Conservation (phyloP, 2,329 filamentous ascomycete species). For the Beauveria asiatica region DNA sequence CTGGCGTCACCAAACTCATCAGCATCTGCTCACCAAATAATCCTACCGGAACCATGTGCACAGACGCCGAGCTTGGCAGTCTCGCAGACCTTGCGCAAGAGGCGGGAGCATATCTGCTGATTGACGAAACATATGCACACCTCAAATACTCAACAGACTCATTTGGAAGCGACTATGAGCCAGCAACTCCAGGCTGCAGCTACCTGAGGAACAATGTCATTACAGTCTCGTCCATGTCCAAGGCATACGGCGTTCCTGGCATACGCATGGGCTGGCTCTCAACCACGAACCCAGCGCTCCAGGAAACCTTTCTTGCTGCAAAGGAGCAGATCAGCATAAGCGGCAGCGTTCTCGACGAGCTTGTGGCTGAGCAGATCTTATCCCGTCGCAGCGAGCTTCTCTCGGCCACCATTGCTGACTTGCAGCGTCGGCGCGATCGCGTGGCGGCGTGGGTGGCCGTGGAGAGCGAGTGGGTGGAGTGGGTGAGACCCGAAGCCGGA, state of each 20-base stretch:
- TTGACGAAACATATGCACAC: conserved; percentile 19
- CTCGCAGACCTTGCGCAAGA: conserved; percentile 14
- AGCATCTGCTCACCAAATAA: conserved; percentile 18
- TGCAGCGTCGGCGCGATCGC: conserved; percentile 16
- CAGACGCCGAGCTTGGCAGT: neutral
- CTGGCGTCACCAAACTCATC: conserved; percentile 16
- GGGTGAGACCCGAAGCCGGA: conserved; percentile 17
- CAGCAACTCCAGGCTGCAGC: too few species aligned
- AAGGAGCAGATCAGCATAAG: conserved; percentile 20
- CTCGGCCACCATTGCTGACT: conserved; percentile 11
- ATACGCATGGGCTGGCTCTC: conserved; percentile 18
- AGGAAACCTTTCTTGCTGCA: conserved; percentile 17
- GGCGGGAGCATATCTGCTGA: conserved; percentile 11
- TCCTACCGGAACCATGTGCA: conserved; percentile 15
- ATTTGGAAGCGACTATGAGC: neutral
- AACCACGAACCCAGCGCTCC: conserved; percentile 12
- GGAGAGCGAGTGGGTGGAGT: conserved; percentile 18
- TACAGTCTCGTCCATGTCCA: conserved; percentile 18
- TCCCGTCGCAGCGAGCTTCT: conserved; percentile 12
- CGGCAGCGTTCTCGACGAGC: conserved; percentile 17
- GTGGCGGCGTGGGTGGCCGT: conserved; percentile 16
- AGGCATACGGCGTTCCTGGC: conserved; percentile 17
- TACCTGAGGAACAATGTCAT: conserved; percentile 12
- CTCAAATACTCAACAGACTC: conserved; percentile 12
- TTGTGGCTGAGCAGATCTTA: conserved; percentile 17